These are phyloP conservation scores for Phyllachora maydis DNA, from an alignment of 2,329 filamentous ascomycete species.

Conservation along the genomic window DNA sequence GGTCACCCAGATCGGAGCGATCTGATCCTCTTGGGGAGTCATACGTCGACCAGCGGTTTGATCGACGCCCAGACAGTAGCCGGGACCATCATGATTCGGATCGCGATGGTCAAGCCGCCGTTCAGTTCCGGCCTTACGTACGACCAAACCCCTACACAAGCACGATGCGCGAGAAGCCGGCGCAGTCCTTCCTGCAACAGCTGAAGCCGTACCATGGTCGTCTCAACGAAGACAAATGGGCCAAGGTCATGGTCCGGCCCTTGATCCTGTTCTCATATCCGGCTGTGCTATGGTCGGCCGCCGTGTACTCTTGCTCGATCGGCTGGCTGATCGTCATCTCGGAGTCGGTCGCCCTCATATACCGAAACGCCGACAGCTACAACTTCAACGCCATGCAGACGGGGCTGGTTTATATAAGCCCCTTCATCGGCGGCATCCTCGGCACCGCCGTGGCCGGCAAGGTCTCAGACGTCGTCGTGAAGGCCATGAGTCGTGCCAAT, in stretches of 20 bases:
- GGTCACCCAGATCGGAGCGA: too few species aligned
- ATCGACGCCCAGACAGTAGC: too few species aligned
- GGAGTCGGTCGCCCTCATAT: constrained; percentile 68
- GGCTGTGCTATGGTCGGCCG: constrained; percentile 68
- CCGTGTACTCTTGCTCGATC: constrained; percentile 71
- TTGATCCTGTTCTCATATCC: constrained; percentile 81
- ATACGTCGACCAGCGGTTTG: too few species aligned
- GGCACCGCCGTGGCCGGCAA: constrained; percentile 85
- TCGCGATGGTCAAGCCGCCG: background rate
- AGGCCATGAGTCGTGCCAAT: constrained; percentile 63
- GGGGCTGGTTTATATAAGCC: constrained; percentile 74
- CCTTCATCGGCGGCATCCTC: constrained; percentile 71
- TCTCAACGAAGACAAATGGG: constrained; percentile 59
- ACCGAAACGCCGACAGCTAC: constrained; percentile 47
- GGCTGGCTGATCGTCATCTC: constrained; percentile 94
- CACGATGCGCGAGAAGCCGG: constrained; percentile 42
- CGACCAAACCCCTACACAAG: constrained; percentile 62
- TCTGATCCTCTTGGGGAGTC: too few species aligned
- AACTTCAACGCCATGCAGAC: constrained; percentile 65
- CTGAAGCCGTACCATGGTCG: constrained; percentile 62
- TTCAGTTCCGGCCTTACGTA: too few species aligned
- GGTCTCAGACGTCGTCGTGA: constrained; percentile 69
- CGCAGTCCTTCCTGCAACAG: constrained; percentile 52
- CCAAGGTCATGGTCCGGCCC: constrained; percentile 55
- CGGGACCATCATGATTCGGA: too few species aligned